phyloP scores from a whole-genome alignment of 495 filamentous ascomycete species.

The Letharia columbiana region DNA sequence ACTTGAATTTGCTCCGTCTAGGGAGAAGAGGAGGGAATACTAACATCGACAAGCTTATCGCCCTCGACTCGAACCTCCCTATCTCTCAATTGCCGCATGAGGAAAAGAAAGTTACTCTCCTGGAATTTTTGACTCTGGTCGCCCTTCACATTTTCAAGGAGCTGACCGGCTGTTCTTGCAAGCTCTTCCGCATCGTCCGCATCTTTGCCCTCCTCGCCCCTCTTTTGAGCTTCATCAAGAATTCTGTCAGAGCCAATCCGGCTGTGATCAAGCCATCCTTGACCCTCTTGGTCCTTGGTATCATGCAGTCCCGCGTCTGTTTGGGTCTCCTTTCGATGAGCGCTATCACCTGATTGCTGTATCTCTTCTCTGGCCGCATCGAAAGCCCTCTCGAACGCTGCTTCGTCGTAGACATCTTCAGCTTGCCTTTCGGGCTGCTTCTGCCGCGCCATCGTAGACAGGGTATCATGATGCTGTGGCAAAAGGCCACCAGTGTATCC shows the following conservation, averaged over 20 bases:
- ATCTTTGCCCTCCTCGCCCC: slow-evolving; percentile 21
- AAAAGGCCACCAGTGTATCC: slow-evolving; percentile 4
- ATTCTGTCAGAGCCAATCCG: slow-evolving; percentile 48
- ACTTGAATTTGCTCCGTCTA: slow-evolving; percentile 28
- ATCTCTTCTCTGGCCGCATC: slow-evolving; percentile 32
- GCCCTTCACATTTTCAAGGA: slow-evolving; percentile 60
- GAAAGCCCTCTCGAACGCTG: slow-evolving; percentile 57
- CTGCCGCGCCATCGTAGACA: slow-evolving; percentile 26
- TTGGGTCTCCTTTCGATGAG: slow-evolving; percentile 16
- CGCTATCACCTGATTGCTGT: slow-evolving; percentile 23
- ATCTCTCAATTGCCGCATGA: slow-evolving; percentile 62
- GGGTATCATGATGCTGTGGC: slow-evolving; percentile 7
- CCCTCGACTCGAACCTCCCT: slow-evolving; percentile 46
- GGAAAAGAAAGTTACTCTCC: slow-evolving; percentile 63
- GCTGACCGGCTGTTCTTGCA: slow-evolving; percentile 58
- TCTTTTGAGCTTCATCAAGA: slow-evolving; percentile 29
- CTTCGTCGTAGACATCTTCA: slow-evolving; percentile 46
- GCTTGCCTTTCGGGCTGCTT: slow-evolving; percentile 24
- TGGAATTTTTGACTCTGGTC: slow-evolving; percentile 66
- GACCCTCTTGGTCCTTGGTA: neutral
- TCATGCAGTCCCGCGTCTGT: slow-evolving; percentile 9
- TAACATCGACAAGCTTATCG: slow-evolving; percentile 48
- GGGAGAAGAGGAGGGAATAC: slow-evolving; percentile 38
- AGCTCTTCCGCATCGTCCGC: slow-evolving; percentile 54
- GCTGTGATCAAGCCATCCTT: slow-evolving; percentile 15